A percentile compares a stretch with the other conserved stretches of the same genome.
These are phyloP conservation scores for Mucor irregularis DNA, from an alignment of 371 early-diverging fungal genomes.

Conservation along the genomic window DNA sequence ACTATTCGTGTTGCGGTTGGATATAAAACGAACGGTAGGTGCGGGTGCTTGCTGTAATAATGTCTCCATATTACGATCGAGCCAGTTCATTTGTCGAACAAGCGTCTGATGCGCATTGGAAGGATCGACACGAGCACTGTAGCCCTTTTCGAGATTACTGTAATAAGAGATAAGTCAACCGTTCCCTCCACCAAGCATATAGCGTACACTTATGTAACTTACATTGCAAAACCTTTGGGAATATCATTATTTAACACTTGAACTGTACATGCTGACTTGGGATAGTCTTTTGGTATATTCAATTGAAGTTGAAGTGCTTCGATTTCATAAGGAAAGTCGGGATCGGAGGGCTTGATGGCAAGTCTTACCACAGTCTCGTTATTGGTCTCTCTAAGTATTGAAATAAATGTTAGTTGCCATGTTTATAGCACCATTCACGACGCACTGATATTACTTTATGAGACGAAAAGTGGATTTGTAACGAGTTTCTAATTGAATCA, in stretches of 20 bases:
- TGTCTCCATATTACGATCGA: conserved; percentile 58
- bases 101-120: conserved; percentile 32
- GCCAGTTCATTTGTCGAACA: conserved; percentile 58
- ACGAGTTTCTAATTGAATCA: conserved; percentile 26
- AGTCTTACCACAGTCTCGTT: conserved; percentile 37
- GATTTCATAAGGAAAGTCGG: conserved; percentile 78
- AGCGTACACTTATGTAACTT: conserved; percentile 7
- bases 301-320: conserved; percentile 56
- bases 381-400: conserved; percentile 19
- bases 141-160: conserved; percentile 24
- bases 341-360: conserved; percentile 63
- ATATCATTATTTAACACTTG: conserved; percentile 65
- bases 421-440: not conserved
- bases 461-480: conserved; percentile 23
- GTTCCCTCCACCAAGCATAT: not conserved
- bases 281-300: conserved; percentile 50
- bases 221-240: conserved; percentile 63
- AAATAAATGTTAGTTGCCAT: not conserved
- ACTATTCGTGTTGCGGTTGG: not conserved
- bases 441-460: conserved; percentile 24
- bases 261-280: conserved; percentile 37
- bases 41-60: conserved; percentile 60
- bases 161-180: not conserved
- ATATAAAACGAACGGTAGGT: conserved; percentile 54
- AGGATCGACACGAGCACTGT: conserved; percentile 2